Base-by-base conservation (phyloP, 495 filamentous ascomycete genomes). In the Hyaloscypha finlandica region DNA sequence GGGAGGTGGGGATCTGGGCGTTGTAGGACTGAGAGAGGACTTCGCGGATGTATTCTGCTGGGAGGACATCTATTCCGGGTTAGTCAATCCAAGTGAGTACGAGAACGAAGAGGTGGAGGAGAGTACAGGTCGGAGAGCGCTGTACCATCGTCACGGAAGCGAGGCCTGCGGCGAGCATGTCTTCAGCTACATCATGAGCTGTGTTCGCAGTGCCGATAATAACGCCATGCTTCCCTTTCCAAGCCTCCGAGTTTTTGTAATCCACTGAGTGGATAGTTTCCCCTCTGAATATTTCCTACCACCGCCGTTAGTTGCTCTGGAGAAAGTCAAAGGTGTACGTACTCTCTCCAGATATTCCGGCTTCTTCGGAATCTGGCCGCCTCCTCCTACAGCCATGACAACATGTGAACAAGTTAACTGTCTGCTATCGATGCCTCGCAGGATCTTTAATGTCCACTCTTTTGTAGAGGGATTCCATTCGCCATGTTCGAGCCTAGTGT, bases 131-230 rank as follows among this genome's bases (percentile, higher is more conserved):
- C 1, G 52, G 68, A 1, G 70, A 71, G 14, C 74, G 71, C 65
- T 78, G 79, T 3, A 79, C 70, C 76, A 83, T 80, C 6, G 81
- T 82, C 3, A 78, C 71, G 1, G 75, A 68, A 8, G 71, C 32
- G 9, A 81, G 70, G 19, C 74, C 73, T 1, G 79, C 73, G 6
- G 68, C 66, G 37, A 79, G 63, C 70, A 80, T 80, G 62, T 82
- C 79, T 59, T 78, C 76, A 0, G 80, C 74, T 3, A 82, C 67
- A 63, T 83, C 81, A 67, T 82, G 81, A 0, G 73, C 78, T 4
- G 80, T 82, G 65, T 83, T 83, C 14, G 75, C 80, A 12, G 78
- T 78, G 19, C 80, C 81, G 20, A 83, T 71, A 0, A 83, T 65
- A 4, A 81, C 37, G 16, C 74, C 80, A 39, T 67, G 63, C 57